Base-by-base conservation (phyloP, 441 rosid genomes). In the Eutrema salsugineum region DNA sequence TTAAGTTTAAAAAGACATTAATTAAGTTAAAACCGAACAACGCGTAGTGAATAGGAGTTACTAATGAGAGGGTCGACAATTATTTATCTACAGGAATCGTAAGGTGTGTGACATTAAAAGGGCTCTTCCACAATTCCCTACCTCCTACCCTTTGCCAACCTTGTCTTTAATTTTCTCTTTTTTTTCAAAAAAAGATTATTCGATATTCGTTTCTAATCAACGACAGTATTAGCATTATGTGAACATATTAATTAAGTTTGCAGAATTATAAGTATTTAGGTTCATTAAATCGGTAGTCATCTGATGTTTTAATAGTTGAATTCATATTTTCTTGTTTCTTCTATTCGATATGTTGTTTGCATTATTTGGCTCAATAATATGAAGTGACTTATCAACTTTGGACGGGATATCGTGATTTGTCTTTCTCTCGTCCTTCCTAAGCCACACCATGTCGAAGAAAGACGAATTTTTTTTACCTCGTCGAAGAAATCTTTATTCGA, bases 131-230 rank as follows among this genome's bases (percentile, higher is more conserved):
- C n/a, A n/a, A n/a, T 44, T 43, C 55, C 36, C 24, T 44, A 68
- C 46, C 73, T 58, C 46, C 66, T 69, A 69, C 39, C 36, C 11
- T 57, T 27, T 55, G 43, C 30, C 35, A 12, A 68, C 55, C 46
- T 56, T 24, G 14, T 60, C 36, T 40, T 40, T 40, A 22, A 40
- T n/a, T 60, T 59, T 60, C 49, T 49, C 30, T 33, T 11, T 22
- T 22, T 49, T 22, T 22, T 49, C 5, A 16, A 2, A 2, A 16
- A 2, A 2, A 2, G 7, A 7, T 44, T 32, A 1, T 32, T 32
- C 8, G 35, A 32, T 32, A 32, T 32, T 32, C 35, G 2, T 32
- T 6, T 32, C 35, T 2, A 28, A 27, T 50, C 56, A 50, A 50
- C 33, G n/a, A n/a, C n/a, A n/a, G n/a, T 50, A 50, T 16, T 50